phyloP scores from a whole-genome alignment of 805 yeast species.

The Starmerella cellae region DNA sequence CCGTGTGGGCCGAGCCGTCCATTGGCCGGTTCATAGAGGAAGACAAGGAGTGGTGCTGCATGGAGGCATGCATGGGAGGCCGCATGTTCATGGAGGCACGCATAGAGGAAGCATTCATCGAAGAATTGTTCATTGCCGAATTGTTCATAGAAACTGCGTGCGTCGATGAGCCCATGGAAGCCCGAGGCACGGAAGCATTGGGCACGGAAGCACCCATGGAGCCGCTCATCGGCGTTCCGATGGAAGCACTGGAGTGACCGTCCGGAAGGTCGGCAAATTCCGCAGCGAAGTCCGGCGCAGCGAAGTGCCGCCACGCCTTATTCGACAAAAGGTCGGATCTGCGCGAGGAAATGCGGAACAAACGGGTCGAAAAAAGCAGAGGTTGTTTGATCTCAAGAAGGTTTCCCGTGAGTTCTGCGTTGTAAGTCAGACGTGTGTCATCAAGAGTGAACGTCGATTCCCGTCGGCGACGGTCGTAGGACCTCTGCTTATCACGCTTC shows the following conservation, averaged over 20 bases:
- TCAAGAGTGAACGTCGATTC: not conserved
- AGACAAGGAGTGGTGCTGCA: not conserved
- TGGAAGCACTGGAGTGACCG: not conserved
- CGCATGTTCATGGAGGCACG: not conserved
- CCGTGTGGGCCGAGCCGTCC: not conserved
- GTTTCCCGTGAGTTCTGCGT: not conserved
- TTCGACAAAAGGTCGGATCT: not conserved
- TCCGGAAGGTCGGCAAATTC: no score
- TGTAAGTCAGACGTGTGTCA: not conserved
- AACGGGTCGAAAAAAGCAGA: not conserved
- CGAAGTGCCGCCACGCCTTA: not conserved
- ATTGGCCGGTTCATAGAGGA: no score
- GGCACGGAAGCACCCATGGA: not conserved
- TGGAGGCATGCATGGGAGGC: not conserved
- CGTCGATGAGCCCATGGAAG: no score
- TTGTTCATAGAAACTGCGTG: no score
- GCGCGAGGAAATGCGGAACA: not conserved
- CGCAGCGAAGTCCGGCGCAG: not conserved
- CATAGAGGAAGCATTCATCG: not conserved
- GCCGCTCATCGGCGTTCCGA: no score
- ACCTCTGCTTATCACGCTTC: slow-evolving; percentile 9
- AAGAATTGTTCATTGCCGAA: no score
- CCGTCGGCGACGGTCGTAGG: slow-evolving; percentile 10
- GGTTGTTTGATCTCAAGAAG: not conserved
- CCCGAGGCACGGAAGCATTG: not conserved